These are phyloP conservation scores for Yamadazyma endophytica DNA, from an alignment of 805 yeast species.

Conservation along the genomic window DNA sequence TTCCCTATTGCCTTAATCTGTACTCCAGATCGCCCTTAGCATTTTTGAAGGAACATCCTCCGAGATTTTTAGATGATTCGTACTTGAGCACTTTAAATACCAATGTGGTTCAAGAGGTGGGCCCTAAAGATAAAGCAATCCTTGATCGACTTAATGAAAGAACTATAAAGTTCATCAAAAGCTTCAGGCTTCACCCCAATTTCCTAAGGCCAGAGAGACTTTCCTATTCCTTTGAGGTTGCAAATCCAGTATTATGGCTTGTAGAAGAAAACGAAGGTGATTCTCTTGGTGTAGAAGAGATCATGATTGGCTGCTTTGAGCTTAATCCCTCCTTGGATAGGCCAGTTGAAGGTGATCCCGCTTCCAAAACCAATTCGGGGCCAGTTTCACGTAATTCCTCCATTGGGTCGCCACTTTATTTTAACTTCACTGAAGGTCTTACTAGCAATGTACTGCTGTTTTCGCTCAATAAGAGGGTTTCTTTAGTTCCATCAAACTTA, in stretches of 20 bases:
- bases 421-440: conserved; percentile 5
- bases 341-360: too few relatives aligned
- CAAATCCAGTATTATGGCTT: conserved; percentile 19
- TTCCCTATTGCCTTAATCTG: conserved; percentile 44
- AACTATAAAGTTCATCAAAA: conserved; percentile 21
- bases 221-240: conserved; percentile 14
- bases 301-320: conserved; percentile 19
- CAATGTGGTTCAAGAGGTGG: neutral
- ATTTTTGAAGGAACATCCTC: conserved; percentile 18
- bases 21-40: conserved; percentile 41
- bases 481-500: conserved; percentile 25
- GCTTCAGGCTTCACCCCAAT: conserved; percentile 47
- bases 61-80: conserved; percentile 10
- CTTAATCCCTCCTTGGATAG: conserved; percentile 15
- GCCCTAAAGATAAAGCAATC: conserved; percentile 1
- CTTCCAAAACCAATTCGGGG: too few relatives aligned
- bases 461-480: conserved; percentile 18
- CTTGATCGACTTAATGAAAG: conserved; percentile 11
- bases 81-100: conserved; percentile 5
- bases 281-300: conserved; percentile 16
- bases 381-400: conserved; percentile 18
- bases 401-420: conserved; percentile 17
- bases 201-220: conserved; percentile 25
- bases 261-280: conserved; percentile 10
- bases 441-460: conserved; percentile 2